These are phyloP conservation scores for Pleurozium schreberi DNA, from an alignment of 225 moss, liverwort and hornwort genomes.

Conservation along the genomic window DNA sequence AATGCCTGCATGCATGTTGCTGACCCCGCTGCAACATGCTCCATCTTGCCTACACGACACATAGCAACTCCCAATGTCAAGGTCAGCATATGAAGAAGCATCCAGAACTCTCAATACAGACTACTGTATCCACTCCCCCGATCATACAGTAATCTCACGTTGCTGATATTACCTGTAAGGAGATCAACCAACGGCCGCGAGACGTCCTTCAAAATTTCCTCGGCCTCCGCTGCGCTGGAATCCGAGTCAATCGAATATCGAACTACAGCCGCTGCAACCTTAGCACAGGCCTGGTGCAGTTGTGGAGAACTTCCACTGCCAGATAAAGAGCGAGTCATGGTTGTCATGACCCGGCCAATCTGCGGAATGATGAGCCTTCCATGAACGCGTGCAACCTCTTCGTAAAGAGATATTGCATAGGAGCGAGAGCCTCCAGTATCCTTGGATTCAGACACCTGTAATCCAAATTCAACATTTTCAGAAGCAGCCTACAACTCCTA, in stretches of 20 bases:
- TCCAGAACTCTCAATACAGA: not conserved
- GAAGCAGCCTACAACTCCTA: not conserved
- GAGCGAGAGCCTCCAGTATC: slow-evolving; percentile 54
- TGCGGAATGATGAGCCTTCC: slow-evolving; percentile 72
- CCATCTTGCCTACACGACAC: slow-evolving; percentile 29
- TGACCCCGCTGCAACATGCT: slow-evolving; percentile 68
- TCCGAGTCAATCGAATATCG: slow-evolving; percentile 49
- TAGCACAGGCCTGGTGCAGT: slow-evolving; percentile 75
- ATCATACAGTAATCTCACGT: not conserved
- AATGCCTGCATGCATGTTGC: slow-evolving; percentile 77
- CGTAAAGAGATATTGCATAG: slow-evolving; percentile 67
- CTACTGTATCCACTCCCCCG: not conserved
- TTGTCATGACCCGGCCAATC: slow-evolving; percentile 69
- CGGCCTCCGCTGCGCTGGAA: slow-evolving; percentile 28
- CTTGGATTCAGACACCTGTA: slow-evolving; percentile 61
- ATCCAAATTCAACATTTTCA: not conserved
- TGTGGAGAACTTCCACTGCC: slow-evolving; percentile 69
- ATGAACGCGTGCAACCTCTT: slow-evolving; percentile 82
- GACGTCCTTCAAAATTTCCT: slow-evolving; percentile 51
- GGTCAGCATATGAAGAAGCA: not conserved
- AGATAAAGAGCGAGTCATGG: slow-evolving; percentile 54
- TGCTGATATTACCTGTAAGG: slow-evolving; percentile 22
- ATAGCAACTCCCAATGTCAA: not conserved
- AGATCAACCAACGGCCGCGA: slow-evolving; percentile 51
- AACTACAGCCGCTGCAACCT: slow-evolving; percentile 58